Conservation (phyloP, 2,329 filamentous ascomycete genomes). For the Alternaria panax region DNA sequence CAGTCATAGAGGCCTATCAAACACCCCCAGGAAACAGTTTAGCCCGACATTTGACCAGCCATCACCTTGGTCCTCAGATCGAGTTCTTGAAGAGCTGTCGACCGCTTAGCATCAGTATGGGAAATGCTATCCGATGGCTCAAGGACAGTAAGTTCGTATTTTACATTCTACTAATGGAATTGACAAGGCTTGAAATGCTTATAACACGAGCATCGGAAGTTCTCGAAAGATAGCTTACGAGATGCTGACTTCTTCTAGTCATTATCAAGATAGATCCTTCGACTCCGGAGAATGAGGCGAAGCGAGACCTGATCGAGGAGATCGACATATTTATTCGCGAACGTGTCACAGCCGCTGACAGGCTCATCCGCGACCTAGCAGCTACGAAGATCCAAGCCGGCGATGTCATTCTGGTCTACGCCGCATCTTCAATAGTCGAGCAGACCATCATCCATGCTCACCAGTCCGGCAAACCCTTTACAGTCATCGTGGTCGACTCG, state of each 20-base stretch:
- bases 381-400: slow-evolving; percentile 77
- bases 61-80: slow-evolving; percentile 92
- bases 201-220: not conserved
- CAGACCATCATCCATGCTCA: slow-evolving; percentile 79
- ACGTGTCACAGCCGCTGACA: slow-evolving; percentile 84
- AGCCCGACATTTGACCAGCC: slow-evolving; percentile 87
- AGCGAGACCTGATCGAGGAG: slow-evolving; percentile 75
- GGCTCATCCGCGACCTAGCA: slow-evolving; percentile 81
- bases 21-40: slow-evolving; percentile 86
- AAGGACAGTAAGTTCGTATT: slow-evolving; percentile 66
- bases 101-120: slow-evolving; percentile 96
- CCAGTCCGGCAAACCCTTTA: slow-evolving; percentile 73
- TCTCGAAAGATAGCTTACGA: not conserved
- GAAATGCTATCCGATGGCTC: slow-evolving; percentile 92
- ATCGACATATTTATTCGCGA: slow-evolving; percentile 93
- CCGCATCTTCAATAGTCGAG: slow-evolving; percentile 85
- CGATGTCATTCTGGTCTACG: slow-evolving; percentile 86
- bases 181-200: not conserved
- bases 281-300: slow-evolving; percentile 80
- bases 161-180: not conserved
- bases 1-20: slow-evolving; percentile 90
- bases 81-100: slow-evolving; percentile 92
- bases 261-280: slow-evolving; percentile 91
- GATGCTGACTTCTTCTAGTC: slow-evolving; percentile 52
- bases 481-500: slow-evolving; percentile 83